Conservation (phyloP, 352 stramenopile species). For the Phytophthora idaei region DNA sequence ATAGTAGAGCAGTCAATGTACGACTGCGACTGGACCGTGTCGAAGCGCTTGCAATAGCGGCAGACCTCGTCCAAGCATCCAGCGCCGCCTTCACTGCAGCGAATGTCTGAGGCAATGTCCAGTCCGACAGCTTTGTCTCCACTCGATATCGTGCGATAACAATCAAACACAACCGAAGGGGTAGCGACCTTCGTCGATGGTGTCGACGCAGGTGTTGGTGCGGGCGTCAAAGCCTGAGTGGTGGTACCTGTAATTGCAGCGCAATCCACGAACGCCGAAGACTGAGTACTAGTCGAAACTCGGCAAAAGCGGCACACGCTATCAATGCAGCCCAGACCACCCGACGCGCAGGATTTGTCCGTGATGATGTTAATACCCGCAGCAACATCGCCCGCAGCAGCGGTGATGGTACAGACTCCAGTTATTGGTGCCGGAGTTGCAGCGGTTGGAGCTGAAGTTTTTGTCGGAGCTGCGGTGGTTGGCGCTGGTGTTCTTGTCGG, state of each 20-base stretch:
- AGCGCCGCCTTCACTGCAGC: constrained; percentile 40
- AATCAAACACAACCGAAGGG: constrained; percentile 23
- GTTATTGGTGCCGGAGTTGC: background rate
- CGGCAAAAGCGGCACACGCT: constrained; percentile 46
- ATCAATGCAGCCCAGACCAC: constrained; percentile 46
- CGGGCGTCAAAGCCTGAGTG: constrained; percentile 3
- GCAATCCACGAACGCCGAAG: constrained; percentile 25
- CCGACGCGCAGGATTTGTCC: constrained; percentile 30
- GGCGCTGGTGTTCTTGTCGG: constrained; percentile 4
- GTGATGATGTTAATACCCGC: constrained; percentile 37
- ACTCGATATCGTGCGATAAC: constrained; percentile 29
- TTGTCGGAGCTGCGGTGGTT: constrained; percentile 1
- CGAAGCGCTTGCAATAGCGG: constrained; percentile 39
- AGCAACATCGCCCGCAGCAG: constrained; percentile 17
- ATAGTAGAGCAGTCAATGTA: constrained; percentile 37
- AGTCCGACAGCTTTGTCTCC: constrained; percentile 44
- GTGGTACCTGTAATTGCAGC: constrained; percentile 16
- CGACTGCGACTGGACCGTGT: constrained; percentile 40
- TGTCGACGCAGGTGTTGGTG: constrained; percentile 6
- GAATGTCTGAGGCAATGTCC: constrained; percentile 44
- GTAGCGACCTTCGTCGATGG: constrained; percentile 11
- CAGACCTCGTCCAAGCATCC: constrained; percentile 41
- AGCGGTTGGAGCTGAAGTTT: constrained; percentile 3
- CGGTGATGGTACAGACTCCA: constrained; percentile 9
- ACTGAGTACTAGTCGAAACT: constrained; percentile 27